Evolutionary conservation across 2,329 filamentous ascomycete genomes (phyloP).

Genomic region (Colletotrichum truncatum): DNA sequence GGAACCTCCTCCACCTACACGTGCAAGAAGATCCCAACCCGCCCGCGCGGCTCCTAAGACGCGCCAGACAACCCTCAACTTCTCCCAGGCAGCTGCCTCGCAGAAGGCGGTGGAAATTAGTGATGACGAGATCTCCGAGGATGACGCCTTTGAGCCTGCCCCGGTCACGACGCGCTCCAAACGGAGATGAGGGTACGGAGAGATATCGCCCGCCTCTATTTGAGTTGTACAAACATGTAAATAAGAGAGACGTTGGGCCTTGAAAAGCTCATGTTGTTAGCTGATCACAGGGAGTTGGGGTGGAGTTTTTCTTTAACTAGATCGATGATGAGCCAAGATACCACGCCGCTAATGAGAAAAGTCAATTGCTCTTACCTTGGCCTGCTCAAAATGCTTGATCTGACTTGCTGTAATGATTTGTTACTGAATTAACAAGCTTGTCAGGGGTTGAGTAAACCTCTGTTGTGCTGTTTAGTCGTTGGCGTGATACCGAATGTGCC

Average conservation of each 20-base stretch:
- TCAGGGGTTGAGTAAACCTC: too few species aligned
- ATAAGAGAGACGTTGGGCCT: background rate
- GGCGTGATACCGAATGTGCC: too few species aligned
- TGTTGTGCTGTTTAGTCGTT: too few species aligned
- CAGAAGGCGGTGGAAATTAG: constrained; percentile 67
- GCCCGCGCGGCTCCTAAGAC: constrained; percentile 41
- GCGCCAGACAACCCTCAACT: constrained; percentile 60
- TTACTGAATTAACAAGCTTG: too few species aligned
- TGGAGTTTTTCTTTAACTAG: background rate
- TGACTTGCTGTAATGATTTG: too few species aligned
- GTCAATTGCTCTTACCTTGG: background rate
- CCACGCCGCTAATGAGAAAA: background rate
- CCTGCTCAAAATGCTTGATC: too few species aligned
- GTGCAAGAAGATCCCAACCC: constrained; percentile 40
- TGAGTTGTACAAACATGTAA: background rate
- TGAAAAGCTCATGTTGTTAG: background rate
- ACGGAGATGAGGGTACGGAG: constrained; percentile 17
- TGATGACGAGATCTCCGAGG: constrained; percentile 72
- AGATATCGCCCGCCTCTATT: too few species aligned
- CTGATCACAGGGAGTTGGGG: background rate
- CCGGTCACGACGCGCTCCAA: constrained; percentile 42
- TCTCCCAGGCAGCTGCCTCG: constrained; percentile 54
- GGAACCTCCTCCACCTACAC: constrained; percentile 32
- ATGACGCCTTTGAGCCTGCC: constrained; percentile 65
- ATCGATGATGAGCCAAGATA: background rate